Base-by-base conservation (phyloP, 768 basidiomycete species). In the Plicaturopsis crispa region DNA sequence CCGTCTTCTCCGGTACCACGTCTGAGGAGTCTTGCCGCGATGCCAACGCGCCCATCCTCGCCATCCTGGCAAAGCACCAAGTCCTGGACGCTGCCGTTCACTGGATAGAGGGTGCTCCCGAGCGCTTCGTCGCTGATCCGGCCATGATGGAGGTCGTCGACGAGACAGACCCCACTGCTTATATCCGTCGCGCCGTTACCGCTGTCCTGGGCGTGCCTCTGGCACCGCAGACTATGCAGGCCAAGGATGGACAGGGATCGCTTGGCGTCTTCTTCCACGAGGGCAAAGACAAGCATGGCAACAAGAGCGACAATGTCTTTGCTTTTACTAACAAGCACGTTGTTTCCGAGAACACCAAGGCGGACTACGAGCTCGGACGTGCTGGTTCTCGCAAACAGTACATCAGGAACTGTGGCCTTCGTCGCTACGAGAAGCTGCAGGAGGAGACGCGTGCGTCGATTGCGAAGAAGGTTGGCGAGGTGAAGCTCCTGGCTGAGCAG, bases 291-390 rank as follows among this genome's bases (percentile, higher is more conserved):
- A 54, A 44, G 47, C 5, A 24, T 17, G 58, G 54, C 49, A 32
- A 33, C 38, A 28, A 48, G 41, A 43, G 62, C 36, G 38, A 43
- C 32, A 53, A 38, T 47, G 52, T 59, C 20, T 47, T 46, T 31
- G 56, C 37, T 3, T 35, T 60, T 18, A 62, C 36, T 41, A 58
- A 54, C 50, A 39, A 44, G 31, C 61, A 63, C 24, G 55, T 62
- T 13, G 44, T 53, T 21, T 46, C 36, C 33, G 17, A 48, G 50
- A 28, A 56, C 22, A 56, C 52, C 43, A 54, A 43, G 23, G 36
- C 45, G 31, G 40, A 52, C 6, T 59, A 61, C 48, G 47, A 57
- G 50, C 45, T 49, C 51, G 47, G 42, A 41, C 49, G 48, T 20
- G 36, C 39, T 44, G 55, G 44, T 19, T 37, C 52, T 32, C 38